Percentiles rank a stretch among this genome's conserved stretches.
phyloP scores from a whole-genome alignment of 1,284 basidiomycete genomes.

The Irpex sp. region DNA sequence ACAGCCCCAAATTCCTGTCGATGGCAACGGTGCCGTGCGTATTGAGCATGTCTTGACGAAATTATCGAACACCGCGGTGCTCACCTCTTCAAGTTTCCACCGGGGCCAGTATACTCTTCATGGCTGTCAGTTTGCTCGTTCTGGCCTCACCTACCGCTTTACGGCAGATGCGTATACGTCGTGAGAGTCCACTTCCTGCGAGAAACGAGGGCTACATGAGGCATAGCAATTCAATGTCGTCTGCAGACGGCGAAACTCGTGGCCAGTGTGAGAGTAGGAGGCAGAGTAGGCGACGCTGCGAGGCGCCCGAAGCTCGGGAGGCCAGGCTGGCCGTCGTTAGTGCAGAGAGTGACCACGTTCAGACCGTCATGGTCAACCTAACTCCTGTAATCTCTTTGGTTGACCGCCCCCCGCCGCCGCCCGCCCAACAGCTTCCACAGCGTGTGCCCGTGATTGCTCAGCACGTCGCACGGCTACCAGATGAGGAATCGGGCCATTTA shows the following conservation, averaged over 20 bases:
- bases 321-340: no score
- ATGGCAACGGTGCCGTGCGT: background rate
- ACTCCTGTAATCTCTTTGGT: no score
- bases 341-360: no score
- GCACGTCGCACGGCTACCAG: background rate
- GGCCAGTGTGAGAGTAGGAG: background rate
- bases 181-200: background rate
- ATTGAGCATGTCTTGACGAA: background rate
- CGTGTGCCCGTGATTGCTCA: background rate
- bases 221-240: background rate
- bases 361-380: no score
- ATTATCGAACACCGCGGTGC: background rate
- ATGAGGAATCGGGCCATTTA: background rate
- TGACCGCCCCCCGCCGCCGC: no score
- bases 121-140: background rate
- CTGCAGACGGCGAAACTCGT: conserved; percentile 2
- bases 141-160: background rate
- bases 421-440: no score
- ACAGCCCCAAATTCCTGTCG: background rate
- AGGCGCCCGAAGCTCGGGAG: no score
- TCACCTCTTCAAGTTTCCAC: background rate
- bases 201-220: conserved; percentile 9
- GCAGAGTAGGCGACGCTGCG: no score
- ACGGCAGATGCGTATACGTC: conserved; percentile 1
- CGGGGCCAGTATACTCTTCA: background rate